A percentile compares a stretch with the other conserved stretches of the same genome.
phyloP scores from a whole-genome alignment of 2,329 filamentous ascomycete genomes.

The Fusarium ambrosium region DNA sequence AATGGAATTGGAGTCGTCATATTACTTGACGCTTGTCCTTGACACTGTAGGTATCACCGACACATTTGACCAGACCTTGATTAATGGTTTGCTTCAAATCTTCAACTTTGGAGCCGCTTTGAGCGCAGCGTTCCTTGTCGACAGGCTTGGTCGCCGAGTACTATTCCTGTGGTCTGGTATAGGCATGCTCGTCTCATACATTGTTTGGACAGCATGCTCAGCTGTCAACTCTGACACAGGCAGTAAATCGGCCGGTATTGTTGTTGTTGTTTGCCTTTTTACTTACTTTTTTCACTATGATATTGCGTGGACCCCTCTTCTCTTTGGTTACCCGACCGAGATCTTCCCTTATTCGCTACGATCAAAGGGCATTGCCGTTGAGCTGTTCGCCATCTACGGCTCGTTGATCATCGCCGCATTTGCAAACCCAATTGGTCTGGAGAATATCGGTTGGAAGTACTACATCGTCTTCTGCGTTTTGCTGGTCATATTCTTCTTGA shows the following conservation, averaged over 20 bases:
- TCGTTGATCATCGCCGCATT: constrained; percentile 55
- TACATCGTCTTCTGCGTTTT: constrained; percentile 54
- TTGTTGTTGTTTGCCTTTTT: constrained; percentile 63
- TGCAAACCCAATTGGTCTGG: constrained; percentile 49
- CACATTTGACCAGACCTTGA: constrained; percentile 55
- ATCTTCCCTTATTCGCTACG: constrained; percentile 56
- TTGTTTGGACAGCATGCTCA: constrained; percentile 56
- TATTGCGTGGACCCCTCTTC: constrained; percentile 62
- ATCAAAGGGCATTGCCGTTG: constrained; percentile 57
- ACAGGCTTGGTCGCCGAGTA: constrained; percentile 58
- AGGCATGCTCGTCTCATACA: constrained; percentile 55
- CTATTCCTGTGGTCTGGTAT: constrained; percentile 55
- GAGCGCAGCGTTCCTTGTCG: constrained; percentile 55
- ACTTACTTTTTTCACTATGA: constrained; percentile 61
- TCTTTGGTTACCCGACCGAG: constrained; percentile 59
- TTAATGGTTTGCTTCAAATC: constrained; percentile 58
- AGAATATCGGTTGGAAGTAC: constrained; percentile 56
- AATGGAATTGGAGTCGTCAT: constrained; percentile 51
- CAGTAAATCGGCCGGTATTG: constrained; percentile 54
- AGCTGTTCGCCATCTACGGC: constrained; percentile 57
- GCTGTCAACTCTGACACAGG: constrained; percentile 49
- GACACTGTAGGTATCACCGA: constrained; percentile 56
- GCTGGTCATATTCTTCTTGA: constrained; percentile 36
- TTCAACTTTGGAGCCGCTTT: constrained; percentile 56
- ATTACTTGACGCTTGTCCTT: constrained; percentile 57